phyloP scores from a whole-genome alignment of 306 rosid species.

The Cucumis sativus region Cucumber_9930_V3 NC_026655.2:27990001-27990500 shows the following conservation, averaged over 20 bases:
- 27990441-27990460: background rate
- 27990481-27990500: background rate
- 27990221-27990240: constrained; percentile 92
- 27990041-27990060: background rate
- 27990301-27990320: background rate
- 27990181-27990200: constrained; percentile 75
- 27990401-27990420: background rate
- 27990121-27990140: background rate
- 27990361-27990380: background rate
- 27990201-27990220: constrained; percentile 99
- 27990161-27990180: background rate
- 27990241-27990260: constrained; percentile 88
- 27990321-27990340: too few relatives aligned
- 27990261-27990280: constrained; percentile 99
- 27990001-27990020: background rate
- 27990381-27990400: background rate
- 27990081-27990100: background rate
- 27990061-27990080: background rate
- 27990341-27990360: too few relatives aligned
- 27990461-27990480: background rate
- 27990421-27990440: background rate
- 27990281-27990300: constrained; percentile 59
- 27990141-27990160: background rate
- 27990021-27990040: background rate
- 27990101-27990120: background rate